phyloP scores from a whole-genome alignment of 2,329 filamentous ascomycete species.

The Xylaria digitata region DNA sequence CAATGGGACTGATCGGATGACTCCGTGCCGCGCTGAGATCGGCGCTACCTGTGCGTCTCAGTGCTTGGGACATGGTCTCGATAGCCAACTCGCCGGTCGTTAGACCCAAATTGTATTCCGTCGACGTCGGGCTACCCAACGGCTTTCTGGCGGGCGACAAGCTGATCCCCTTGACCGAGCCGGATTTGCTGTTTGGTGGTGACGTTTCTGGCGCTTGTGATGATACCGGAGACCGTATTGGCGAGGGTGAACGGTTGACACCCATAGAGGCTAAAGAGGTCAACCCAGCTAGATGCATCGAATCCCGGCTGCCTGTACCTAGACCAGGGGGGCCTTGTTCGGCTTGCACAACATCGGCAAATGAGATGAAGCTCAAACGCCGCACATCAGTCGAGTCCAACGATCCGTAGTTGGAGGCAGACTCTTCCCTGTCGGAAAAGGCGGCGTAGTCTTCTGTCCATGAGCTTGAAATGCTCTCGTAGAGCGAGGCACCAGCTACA shows the following conservation, averaged over 20 bases:
- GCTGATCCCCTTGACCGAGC: conserved; percentile 79
- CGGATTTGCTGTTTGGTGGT: conserved; percentile 79
- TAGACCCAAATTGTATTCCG: conserved; percentile 61
- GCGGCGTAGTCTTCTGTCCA: conserved; percentile 70
- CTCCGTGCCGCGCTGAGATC: conserved; percentile 73
- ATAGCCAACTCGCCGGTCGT: conserved; percentile 78
- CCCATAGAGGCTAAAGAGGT: conserved; percentile 66
- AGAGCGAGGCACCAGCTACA: conserved; percentile 64
- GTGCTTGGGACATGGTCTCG: conserved; percentile 92
- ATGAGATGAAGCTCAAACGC: conserved; percentile 93
- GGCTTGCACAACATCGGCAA: conserved; percentile 92
- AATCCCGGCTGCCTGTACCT: conserved; percentile 70
- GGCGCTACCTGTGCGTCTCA: conserved; percentile 85
- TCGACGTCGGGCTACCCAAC: conserved; percentile 71
- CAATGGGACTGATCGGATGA: conserved; percentile 68
- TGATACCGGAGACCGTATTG: conserved; percentile 81
- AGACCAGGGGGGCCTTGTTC: conserved; percentile 74
- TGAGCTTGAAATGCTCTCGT: conserved; percentile 59
- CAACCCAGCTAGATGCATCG: conserved; percentile 74
- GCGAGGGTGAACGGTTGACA: conserved; percentile 79
- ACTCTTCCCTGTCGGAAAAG: conserved; percentile 68
- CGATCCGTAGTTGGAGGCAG: conserved; percentile 79
- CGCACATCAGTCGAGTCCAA: conserved; percentile 83
- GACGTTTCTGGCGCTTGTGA: conserved; percentile 76
- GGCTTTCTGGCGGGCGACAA: conserved; percentile 71